These are phyloP conservation scores for Rutidosis leptorrhynchoides DNA, from an alignment of 129 eudicot genomes.

Conservation along the genomic window DNA sequence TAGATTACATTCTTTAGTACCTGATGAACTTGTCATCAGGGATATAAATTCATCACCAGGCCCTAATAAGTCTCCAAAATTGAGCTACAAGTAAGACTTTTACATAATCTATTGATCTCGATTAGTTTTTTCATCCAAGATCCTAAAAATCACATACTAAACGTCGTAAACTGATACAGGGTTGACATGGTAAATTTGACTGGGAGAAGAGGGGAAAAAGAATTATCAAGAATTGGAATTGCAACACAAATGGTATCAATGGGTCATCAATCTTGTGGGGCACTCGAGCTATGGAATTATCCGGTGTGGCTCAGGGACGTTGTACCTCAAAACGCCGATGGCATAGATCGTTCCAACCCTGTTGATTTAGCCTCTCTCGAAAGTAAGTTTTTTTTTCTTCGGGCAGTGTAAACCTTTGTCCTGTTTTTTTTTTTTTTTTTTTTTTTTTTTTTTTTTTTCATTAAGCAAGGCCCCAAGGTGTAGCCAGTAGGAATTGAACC, in stretches of 20 bases:
- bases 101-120: slow-evolving; percentile 48
- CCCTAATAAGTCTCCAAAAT: slow-evolving; percentile 44
- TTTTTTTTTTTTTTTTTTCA: no score
- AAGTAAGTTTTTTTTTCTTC: slow-evolving; percentile 33
- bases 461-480: no score
- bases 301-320: slow-evolving; percentile 46
- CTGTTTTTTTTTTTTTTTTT: no score
- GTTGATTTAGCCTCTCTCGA: slow-evolving; percentile 51
- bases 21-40: slow-evolving; percentile 43
- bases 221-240: slow-evolving; percentile 38
- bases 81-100: slow-evolving; percentile 33
- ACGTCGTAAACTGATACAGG: no score
- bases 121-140: no score
- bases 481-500: no score
- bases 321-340: slow-evolving; percentile 38
- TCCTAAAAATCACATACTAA: slow-evolving; percentile 46
- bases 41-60: slow-evolving; percentile 37
- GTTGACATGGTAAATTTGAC: slow-evolving; percentile 32
- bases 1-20: slow-evolving; percentile 52
- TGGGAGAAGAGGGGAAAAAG: slow-evolving; percentile 35
- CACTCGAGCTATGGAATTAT: slow-evolving; percentile 54
- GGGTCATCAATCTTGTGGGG: slow-evolving; percentile 60
- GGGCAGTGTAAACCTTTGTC: no score
- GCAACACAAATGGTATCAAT: slow-evolving; percentile 46
- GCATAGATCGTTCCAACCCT: slow-evolving; percentile 32